Percentiles rank a stretch among this genome's conserved stretches.
phyloP scores from a whole-genome alignment of 805 yeast species.

The Ogataea angusta region DNA sequence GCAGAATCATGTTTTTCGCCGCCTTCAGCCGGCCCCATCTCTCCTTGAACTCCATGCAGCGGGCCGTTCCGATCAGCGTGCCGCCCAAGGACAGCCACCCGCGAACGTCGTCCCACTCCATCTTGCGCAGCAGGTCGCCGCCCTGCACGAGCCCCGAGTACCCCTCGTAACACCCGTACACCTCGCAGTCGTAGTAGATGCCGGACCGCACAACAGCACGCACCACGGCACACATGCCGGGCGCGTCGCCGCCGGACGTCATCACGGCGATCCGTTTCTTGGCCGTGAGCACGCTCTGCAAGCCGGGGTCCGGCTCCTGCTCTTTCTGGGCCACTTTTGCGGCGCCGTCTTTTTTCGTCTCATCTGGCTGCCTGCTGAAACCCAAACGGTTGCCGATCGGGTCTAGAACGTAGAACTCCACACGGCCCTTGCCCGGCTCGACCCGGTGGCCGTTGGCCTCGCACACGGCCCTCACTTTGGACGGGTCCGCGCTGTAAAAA shows the following conservation, averaged over 20 bases:
- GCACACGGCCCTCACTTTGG: slow-evolving; percentile 22
- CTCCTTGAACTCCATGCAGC: slow-evolving; percentile 83
- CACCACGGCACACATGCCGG: slow-evolving; percentile 97
- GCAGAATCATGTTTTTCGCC: slow-evolving; percentile 76
- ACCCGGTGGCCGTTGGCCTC: slow-evolving; percentile 19
- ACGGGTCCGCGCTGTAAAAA: slow-evolving; percentile 41
- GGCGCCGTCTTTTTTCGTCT: slow-evolving; percentile 1
- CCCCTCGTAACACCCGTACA: slow-evolving; percentile 90
- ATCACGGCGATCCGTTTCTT: slow-evolving; percentile 71
- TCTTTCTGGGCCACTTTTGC: not conserved
- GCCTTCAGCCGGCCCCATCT: slow-evolving; percentile 80
- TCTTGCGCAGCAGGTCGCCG: slow-evolving; percentile 67
- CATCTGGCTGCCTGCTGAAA: slow-evolving; percentile 45
- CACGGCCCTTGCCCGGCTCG: slow-evolving; percentile 14
- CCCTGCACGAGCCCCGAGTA: slow-evolving; percentile 91
- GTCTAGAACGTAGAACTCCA: slow-evolving; percentile 43
- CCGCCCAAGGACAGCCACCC: slow-evolving; percentile 94
- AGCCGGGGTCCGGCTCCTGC: slow-evolving; percentile 6
- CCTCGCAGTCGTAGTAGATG: slow-evolving; percentile 82
- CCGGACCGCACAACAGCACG: slow-evolving; percentile 95
- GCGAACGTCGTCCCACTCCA: slow-evolving; percentile 93
- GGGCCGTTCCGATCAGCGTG: slow-evolving; percentile 93
- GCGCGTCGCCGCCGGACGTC: slow-evolving; percentile 99
- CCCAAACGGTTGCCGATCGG: slow-evolving; percentile 65
- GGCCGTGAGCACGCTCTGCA: slow-evolving; percentile 1